These are phyloP conservation scores for Leccinum imitatum DNA, from an alignment of 768 basidiomycete genomes.

Conservation along the genomic window DNA sequence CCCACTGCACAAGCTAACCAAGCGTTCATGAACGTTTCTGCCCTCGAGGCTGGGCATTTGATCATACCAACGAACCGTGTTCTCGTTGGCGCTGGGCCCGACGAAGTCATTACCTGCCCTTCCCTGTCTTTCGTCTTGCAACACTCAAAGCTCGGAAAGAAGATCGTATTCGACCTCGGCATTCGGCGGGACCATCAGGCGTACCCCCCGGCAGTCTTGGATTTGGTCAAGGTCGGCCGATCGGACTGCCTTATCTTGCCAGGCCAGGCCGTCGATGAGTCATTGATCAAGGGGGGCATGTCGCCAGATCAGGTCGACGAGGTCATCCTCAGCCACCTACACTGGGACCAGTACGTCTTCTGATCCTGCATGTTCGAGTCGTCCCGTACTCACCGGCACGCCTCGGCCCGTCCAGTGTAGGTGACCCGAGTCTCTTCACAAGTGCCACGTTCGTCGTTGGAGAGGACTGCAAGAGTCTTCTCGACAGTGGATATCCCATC, in stretches of 20 bases:
- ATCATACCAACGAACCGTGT: not conserved
- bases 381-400: not conserved
- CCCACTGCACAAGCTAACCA: slow-evolving; percentile 34
- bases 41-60: slow-evolving; percentile 47
- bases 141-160: slow-evolving; percentile 41
- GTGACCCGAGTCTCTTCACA: slow-evolving; percentile 44
- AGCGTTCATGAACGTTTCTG: slow-evolving; percentile 54
- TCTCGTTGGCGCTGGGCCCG: not conserved
- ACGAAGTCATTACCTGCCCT: not conserved
- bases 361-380: not conserved
- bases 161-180: slow-evolving; percentile 56
- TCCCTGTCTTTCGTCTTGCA: slow-evolving; percentile 47
- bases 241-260: not conserved
- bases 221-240: slow-evolving; percentile 13
- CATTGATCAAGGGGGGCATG: slow-evolving; percentile 48
- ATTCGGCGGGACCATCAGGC: slow-evolving; percentile 46
- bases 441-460: slow-evolving; percentile 48
- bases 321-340: slow-evolving; percentile 49
- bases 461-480: slow-evolving; percentile 32
- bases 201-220: slow-evolving; percentile 35
- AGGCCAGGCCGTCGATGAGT: slow-evolving; percentile 42
- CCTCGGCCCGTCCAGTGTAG: slow-evolving; percentile 28
- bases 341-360: slow-evolving; percentile 42
- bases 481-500: slow-evolving; percentile 41
- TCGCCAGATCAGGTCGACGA: slow-evolving; percentile 42